These are phyloP conservation scores for Cutaneotrichosporon sp. DNA, from an alignment of 1,284 basidiomycete genomes.

Conservation along the genomic window DNA sequence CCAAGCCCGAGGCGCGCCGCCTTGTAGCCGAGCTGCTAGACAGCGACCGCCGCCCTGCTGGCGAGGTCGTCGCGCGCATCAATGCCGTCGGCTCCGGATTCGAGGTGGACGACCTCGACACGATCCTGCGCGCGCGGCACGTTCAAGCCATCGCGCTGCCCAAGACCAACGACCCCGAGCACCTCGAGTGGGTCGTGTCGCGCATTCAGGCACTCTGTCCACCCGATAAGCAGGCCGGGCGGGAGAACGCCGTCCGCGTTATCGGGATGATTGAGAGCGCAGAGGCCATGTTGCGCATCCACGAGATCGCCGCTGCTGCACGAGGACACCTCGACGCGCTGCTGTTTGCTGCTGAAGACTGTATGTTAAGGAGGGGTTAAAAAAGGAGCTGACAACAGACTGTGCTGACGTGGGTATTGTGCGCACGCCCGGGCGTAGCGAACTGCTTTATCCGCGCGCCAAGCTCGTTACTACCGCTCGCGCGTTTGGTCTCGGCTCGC, in stretches of 20 bases:
- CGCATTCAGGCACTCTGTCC: constrained; percentile 38
- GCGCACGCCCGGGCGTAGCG: constrained; percentile 69
- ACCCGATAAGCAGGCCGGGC: constrained; percentile 29
- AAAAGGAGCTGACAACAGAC: constrained; percentile 36
- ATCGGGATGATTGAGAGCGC: constrained; percentile 81
- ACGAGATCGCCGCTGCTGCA: constrained; percentile 41
- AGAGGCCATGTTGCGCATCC: constrained; percentile 53
- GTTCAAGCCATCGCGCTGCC: constrained; percentile 69
- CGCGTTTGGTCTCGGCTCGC: constrained; percentile 76
- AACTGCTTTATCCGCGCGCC: constrained; percentile 82
- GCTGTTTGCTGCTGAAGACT: constrained; percentile 88
- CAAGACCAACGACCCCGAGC: constrained; percentile 68
- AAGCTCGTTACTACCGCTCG: constrained; percentile 79
- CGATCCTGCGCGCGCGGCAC: constrained; percentile 55
- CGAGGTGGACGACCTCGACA: constrained; percentile 67
- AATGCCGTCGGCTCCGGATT: constrained; percentile 72
- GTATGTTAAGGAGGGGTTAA: constrained; percentile 51
- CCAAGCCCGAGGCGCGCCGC: constrained; percentile 65
- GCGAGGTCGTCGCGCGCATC: constrained; percentile 69
- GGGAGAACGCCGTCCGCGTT: constrained; percentile 58
- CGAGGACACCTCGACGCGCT: constrained; percentile 43
- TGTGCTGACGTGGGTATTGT: constrained; percentile 82
- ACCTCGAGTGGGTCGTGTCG: constrained; percentile 65
- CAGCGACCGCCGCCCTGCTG: constrained; percentile 36
- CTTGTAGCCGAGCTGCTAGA: constrained; percentile 63